These are phyloP conservation scores for Kalaharituber pfeilii DNA, from an alignment of 2,329 filamentous ascomycete genomes.

Conservation along the genomic window DNA sequence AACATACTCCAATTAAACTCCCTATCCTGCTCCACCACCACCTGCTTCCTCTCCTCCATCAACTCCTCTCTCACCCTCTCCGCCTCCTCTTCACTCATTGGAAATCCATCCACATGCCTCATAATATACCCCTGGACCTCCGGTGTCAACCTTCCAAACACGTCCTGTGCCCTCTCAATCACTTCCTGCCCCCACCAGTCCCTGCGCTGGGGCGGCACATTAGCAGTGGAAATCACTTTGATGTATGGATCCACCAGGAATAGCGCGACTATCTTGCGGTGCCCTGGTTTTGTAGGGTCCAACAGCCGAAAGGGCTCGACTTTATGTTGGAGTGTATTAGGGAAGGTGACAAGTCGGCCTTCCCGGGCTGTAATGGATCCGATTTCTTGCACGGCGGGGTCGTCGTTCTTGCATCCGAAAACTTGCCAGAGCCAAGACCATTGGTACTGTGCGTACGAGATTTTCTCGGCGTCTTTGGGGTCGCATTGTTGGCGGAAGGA, in stretches of 20 bases:
- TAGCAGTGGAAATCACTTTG: constrained; percentile 32
- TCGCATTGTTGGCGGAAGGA: constrained; percentile 38
- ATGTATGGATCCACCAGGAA: constrained; percentile 42
- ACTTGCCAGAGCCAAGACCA: constrained; percentile 25
- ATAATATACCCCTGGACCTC: neutral
- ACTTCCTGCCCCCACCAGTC: constrained; percentile 30
- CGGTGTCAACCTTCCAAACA: neutral
- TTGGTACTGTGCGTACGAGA: constrained; percentile 28
- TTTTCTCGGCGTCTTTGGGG: no score
- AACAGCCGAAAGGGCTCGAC: constrained; percentile 32
- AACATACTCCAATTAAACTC: neutral
- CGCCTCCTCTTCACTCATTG: neutral
- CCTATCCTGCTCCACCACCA: neutral
- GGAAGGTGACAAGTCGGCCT: constrained; percentile 39
- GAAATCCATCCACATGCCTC: neutral
- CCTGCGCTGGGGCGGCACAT: constrained; percentile 35
- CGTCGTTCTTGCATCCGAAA: constrained; percentile 28
- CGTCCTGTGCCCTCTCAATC: constrained; percentile 18
- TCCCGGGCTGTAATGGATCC: constrained; percentile 33
- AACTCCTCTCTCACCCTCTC: neutral
- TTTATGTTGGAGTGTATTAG: constrained; percentile 28
- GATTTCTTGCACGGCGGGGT: constrained; percentile 29
- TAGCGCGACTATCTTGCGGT: constrained; percentile 40
- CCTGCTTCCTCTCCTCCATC: neutral
- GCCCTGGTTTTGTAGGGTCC: constrained; percentile 36